These are phyloP conservation scores for Fusarium ambrosium DNA, from an alignment of 2,329 filamentous ascomycete genomes.

Conservation along the genomic window DNA sequence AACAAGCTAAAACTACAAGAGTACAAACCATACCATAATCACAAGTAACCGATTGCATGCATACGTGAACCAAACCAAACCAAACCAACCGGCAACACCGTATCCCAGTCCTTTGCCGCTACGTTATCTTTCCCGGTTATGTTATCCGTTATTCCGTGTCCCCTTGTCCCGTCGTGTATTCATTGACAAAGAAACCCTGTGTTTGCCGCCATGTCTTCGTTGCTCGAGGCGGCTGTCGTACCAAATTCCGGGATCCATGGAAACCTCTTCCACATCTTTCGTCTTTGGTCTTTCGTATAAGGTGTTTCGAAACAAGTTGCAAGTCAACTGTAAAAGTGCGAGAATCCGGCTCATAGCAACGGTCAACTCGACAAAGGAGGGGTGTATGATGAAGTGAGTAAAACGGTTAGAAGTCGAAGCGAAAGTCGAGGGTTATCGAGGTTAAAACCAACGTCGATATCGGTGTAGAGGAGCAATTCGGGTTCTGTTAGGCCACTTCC, in stretches of 20 bases:
- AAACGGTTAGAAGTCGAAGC: constrained; percentile 1
- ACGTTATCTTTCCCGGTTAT: constrained; percentile 24
- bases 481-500: constrained; percentile 56
- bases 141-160: constrained; percentile 34
- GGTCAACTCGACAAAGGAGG: background rate
- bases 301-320: constrained; percentile 16
- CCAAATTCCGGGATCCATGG: constrained; percentile 4
- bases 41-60: constrained; percentile 17
- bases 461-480: background rate
- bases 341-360: background rate
- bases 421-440: constrained; percentile 1
- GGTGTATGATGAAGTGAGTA: constrained; percentile 12
- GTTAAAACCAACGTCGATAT: background rate
- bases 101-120: constrained; percentile 24
- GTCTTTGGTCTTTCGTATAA: constrained; percentile 16
- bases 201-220: constrained; percentile 21
- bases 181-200: constrained; percentile 33
- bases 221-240: constrained; percentile 15
- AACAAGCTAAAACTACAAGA: constrained; percentile 38
- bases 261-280: constrained; percentile 9
- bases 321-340: constrained; percentile 20
- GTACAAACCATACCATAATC: constrained; percentile 1
- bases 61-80: background rate
- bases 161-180: constrained; percentile 31
- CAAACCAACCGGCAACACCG: constrained; percentile 25